Percentiles rank a stretch among this genome's conserved stretches.
Conservation (phyloP, 805 yeast species). For the Ogataea naganishii region DNA sequence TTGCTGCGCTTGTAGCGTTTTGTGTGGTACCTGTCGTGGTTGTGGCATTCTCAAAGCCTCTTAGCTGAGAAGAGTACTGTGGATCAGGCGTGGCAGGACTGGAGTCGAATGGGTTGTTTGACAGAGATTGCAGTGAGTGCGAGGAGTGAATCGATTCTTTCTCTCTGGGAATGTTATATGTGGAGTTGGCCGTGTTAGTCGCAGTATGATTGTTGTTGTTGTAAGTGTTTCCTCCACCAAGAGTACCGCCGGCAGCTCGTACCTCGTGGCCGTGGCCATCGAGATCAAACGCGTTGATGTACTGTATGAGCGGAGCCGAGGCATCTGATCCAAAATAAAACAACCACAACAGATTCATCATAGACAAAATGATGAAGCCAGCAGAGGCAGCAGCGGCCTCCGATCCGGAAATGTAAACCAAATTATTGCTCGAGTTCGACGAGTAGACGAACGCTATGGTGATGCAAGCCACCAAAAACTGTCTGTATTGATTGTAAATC, state of each 20-base stretch:
- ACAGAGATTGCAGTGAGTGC: no score
- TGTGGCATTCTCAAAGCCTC: constrained; percentile 28
- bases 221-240: not conserved
- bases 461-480: constrained; percentile 44
- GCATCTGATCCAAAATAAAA: constrained; percentile 87
- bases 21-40: constrained; percentile 1
- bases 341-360: constrained; percentile 79
- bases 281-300: constrained; percentile 72
- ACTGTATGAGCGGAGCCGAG: constrained; percentile 77
- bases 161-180: constrained; percentile 19
- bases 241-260: constrained; percentile 12
- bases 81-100: constrained; percentile 1
- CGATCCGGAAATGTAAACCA: constrained; percentile 62
- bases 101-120: constrained; percentile 11
- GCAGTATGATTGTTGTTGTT: constrained; percentile 5
- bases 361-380: constrained; percentile 77
- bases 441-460: constrained; percentile 77
- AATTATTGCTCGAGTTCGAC: constrained; percentile 72
- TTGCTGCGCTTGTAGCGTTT: not conserved
- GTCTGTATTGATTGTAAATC: constrained; percentile 60
- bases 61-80: constrained; percentile 24
- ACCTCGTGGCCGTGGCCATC: constrained; percentile 11
- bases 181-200: constrained; percentile 7
- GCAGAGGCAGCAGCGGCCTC: constrained; percentile 84
- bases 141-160: not conserved